These are phyloP conservation scores for Kwoniella dejecticola DNA, from an alignment of 768 basidiomycete species.

Conservation along the genomic window DNA sequence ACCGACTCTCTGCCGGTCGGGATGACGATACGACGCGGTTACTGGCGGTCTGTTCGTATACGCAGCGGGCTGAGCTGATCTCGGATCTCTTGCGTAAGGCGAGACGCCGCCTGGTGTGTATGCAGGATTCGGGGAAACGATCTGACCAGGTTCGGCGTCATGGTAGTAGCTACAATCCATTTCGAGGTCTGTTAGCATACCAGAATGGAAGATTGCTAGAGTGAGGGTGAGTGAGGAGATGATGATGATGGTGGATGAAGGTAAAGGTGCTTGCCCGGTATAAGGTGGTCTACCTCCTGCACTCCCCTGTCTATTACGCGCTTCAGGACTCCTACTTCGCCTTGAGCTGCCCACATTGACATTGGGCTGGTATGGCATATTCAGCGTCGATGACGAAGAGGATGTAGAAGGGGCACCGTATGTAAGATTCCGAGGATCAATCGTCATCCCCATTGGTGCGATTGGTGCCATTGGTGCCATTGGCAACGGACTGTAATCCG, in stretches of 20 bases:
- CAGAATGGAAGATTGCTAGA: no score
- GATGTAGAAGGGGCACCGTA: background rate
- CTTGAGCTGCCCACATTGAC: background rate
- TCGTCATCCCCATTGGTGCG: background rate
- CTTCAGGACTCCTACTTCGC: constrained; percentile 8
- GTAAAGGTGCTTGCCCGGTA: background rate
- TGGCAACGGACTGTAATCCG: background rate
- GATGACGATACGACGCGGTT: background rate
- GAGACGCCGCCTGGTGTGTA: background rate
- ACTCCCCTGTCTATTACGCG: background rate
- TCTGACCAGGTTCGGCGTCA: background rate
- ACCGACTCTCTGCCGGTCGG: background rate
- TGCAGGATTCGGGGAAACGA: background rate
- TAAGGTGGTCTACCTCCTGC: background rate
- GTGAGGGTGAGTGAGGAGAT: no score
- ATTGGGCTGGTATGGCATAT: background rate
- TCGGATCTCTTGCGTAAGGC: background rate
- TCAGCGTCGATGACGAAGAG: background rate
- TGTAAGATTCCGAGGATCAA: background rate
- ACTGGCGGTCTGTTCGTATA: background rate
- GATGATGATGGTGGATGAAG: no score
- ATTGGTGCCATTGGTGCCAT: no score
- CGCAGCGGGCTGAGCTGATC: background rate
- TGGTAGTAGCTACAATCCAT: no score
- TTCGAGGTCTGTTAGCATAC: no score